Evolutionary conservation across 139 green algal genomes (phyloP), one percentile per base, ranked within the genome.

Genomic region (Trebouxia sp.): DNA sequence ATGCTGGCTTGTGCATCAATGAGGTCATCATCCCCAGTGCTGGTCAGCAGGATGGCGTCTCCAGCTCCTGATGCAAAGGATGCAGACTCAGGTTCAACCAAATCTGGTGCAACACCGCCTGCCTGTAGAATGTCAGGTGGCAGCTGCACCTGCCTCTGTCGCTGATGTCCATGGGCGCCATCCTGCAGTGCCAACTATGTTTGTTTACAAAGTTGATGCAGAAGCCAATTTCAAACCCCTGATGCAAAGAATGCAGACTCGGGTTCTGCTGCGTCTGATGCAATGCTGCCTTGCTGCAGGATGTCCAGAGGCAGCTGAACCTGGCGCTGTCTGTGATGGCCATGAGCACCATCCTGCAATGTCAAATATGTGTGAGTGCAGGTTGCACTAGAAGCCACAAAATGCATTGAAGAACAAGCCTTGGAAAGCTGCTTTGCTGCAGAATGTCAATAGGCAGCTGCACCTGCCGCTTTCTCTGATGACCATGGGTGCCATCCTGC

Each of bases 21-120:
- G 12, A 75, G 26, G 11, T 82, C 77, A 22, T 75, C 56, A 30
- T 82, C 56, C 8, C 38, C 56, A 15, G 56, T 82, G 77, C 77
- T 62, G n/a, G 41, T 76, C 41, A 82, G 41, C 56, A 82, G 24
- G 5, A 82, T 30, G 14, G 58, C 77, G 32, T 82, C 77, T 24
- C 77, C 69, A 56, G 69, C 41, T 35, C 32, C 58, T 48, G 30
- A 42, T 53, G 77, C 77, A 47, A 69, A 42, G 38, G 56, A 45
- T 9, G 20, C 38, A 43, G 22, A 42, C 30, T 55, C 50, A 65
- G 35, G 53, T 38, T 55, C 55, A 7, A n/a, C 37, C 26, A 47
- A 24, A 6, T 67, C 48, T 47, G 74, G 74, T 12, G 32, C 50
- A 22, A 51, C 28, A 30, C 76, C 50, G 6, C 50, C 76, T 39